Evolutionary conservation across 78 protist species (phyloP), one percentile per base, ranked within the genome.

Genomic region (Protostelium mycophagum): DNA sequence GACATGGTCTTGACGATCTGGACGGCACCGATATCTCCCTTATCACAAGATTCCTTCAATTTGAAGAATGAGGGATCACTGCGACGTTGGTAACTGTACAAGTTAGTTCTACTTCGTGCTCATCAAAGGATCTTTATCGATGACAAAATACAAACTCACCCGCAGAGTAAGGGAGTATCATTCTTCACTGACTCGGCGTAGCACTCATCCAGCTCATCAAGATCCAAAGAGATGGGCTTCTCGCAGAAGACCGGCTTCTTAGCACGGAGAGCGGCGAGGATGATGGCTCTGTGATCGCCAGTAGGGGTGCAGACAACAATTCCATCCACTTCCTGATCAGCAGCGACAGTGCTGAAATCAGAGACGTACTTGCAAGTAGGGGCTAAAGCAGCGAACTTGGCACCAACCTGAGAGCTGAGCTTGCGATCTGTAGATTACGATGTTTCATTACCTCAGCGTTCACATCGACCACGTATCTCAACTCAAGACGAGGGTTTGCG

Each of bases 231-330:
- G 85, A 88, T 34, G 38, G 90, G 90, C 38, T 88, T 88, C 38
- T 88, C 90, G 87, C 90, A 88, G 85, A 88, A 88, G 39, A 88
- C 90, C 1, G 29, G 83, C 38, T 88, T 88, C 73, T 34, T 28
- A 36, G 84, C 88, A 28, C 34, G 34, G 5, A 88, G 90, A n/a
- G 90, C 90, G 88, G n/a, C 90, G 29, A 88, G 10, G 85, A 28
- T 83, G 36, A 88, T 88, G 34, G 34, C 9, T 25, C 28, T 86
- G 9, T 88, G 90, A 10, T 28, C 63, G 1, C 84, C 90, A 28
- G 90, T 88, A 9, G 84, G n/a, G 10, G 39, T 31, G 36, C 28
- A 28, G 36, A 88, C 90, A 25, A 88, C 73, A 23, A 88, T 87
- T 1, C 86, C 90, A 28, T 88, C 90, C 5, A 88, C 1, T 87